Conservation (phyloP, 352 stramenopile genomes). For the Phytophthora colocasiae region DNA sequence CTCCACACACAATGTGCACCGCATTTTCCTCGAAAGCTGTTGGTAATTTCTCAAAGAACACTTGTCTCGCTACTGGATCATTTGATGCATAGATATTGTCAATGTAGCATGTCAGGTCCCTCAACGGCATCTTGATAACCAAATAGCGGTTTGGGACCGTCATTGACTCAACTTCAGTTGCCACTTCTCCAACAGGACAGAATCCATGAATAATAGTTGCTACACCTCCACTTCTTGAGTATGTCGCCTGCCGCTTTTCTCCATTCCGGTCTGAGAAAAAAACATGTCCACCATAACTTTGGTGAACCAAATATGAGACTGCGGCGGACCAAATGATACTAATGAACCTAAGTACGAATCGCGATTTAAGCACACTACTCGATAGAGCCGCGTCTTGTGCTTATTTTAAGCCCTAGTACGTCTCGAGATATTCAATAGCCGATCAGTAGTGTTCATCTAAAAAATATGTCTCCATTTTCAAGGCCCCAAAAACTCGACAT, state of each 20-base stretch:
- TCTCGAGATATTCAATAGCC: no score
- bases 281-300: neutral
- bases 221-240: constrained; percentile 1
- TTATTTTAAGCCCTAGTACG: no score
- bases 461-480: no score
- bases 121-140: neutral
- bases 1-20: constrained; percentile 15
- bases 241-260: neutral
- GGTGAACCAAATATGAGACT: constrained; percentile 1
- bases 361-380: no score
- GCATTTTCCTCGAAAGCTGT: constrained; percentile 5
- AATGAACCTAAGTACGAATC: no score
- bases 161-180: neutral
- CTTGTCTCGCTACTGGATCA: constrained; percentile 2
- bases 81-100: constrained; percentile 16
- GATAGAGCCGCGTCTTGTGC: no score
- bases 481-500: no score
- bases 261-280: constrained; percentile 12
- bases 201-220: constrained; percentile 13
- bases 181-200: neutral
- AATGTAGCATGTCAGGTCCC: neutral
- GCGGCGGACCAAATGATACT: no score
- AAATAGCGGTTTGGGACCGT: neutral
- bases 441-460: no score
- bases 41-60: constrained; percentile 3